phyloP scores from a whole-genome alignment of 2,329 filamentous ascomycete species.

The Didymella arachidicola region DNA sequence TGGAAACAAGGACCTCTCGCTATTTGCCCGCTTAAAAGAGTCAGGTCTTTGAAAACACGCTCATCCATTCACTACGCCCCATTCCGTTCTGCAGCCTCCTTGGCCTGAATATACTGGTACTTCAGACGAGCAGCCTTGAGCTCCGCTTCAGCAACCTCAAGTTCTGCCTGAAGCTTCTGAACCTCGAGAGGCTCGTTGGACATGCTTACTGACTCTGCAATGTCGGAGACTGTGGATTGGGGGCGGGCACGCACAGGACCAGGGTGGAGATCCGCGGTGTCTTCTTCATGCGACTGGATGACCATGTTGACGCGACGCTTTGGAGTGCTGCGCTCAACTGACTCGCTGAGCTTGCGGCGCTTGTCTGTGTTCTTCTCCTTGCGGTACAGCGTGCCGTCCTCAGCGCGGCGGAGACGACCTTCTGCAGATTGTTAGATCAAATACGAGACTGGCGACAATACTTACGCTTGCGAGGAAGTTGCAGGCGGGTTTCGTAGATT shows the following conservation, averaged over 20 bases:
- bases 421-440: conserved; percentile 22
- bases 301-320: conserved; percentile 4
- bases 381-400: conserved; percentile 37
- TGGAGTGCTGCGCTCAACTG: conserved; percentile 22
- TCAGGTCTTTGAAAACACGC: too few species aligned
- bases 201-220: conserved; percentile 11
- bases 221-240: conserved; percentile 20
- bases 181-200: conserved; percentile 33
- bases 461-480: conserved; percentile 37
- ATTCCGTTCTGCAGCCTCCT: conserved; percentile 16
- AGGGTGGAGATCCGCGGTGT: conserved; percentile 1
- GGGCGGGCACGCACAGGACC: conserved; percentile 5
- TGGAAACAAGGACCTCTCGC: too few species aligned
- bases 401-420: conserved; percentile 39
- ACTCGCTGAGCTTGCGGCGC: conserved; percentile 19
- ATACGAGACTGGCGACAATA: not conserved
- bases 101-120: conserved; percentile 33
- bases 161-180: conserved; percentile 38
- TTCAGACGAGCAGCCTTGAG: conserved; percentile 37
- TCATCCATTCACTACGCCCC: not conserved
- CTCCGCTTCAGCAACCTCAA: conserved; percentile 46
- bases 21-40: too few species aligned
- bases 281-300: conserved; percentile 27
- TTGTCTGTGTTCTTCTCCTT: conserved; percentile 30
- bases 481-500: conserved; percentile 40